Conservation (phyloP, 805 yeast genomes). For the Wickerhamomyces ciferrii region DNA sequence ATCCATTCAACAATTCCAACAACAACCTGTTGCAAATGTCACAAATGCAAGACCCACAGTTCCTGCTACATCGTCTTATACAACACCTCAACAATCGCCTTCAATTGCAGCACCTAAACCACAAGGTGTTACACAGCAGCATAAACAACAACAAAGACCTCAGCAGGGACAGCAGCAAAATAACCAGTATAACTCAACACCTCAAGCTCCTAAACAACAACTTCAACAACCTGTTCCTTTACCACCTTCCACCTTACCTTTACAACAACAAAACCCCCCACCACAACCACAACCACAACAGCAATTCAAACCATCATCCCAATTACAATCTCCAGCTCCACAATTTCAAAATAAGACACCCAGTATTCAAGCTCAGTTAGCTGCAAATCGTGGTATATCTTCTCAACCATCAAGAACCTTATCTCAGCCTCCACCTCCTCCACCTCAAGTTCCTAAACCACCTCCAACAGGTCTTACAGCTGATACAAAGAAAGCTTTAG, state of each 20-base stretch:
- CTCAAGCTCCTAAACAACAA: background rate
- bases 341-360: conserved; percentile 12
- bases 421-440: conserved; percentile 8
- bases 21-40: background rate
- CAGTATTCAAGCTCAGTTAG: conserved; percentile 21
- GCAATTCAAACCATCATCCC: background rate
- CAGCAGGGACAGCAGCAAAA: conserved; percentile 1
- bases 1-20: background rate
- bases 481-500: conserved; percentile 55
- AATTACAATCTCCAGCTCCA: background rate
- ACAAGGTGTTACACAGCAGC: background rate
- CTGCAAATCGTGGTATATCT: conserved; percentile 27
- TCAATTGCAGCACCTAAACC: background rate
- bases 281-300: conserved; percentile 2
- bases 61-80: background rate
- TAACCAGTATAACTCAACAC: background rate
- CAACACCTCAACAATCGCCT: background rate
- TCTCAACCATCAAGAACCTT: conserved; percentile 14
- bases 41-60: background rate
- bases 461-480: conserved; percentile 28
- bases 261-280: background rate
- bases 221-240: background rate
- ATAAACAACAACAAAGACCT: conserved; percentile 1
- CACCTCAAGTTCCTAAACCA: conserved; percentile 8
- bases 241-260: conserved; percentile 1